Conservation (phyloP, 148 eudicot genomes). For the Rhododendron kiyosumense region DNA sequence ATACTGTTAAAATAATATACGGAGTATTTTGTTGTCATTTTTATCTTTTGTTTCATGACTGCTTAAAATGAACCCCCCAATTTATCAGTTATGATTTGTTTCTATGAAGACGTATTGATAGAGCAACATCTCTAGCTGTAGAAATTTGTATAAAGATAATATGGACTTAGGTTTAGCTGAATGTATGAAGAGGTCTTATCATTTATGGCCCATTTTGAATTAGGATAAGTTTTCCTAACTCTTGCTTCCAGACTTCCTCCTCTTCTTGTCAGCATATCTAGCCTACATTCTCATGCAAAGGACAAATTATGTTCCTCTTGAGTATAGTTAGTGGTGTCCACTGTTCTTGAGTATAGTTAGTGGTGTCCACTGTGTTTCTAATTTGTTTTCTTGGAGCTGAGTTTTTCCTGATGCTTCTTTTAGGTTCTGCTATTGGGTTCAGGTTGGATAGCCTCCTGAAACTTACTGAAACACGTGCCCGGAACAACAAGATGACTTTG, state of each 20-base stretch:
- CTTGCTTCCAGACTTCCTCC: background rate
- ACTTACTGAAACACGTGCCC: slow-evolving; percentile 88
- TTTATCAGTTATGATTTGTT: background rate
- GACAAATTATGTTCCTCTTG: background rate
- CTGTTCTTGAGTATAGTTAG: background rate
- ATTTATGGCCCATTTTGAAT: background rate
- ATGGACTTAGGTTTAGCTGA: background rate
- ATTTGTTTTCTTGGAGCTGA: slow-evolving; percentile 1
- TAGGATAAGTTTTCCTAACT: background rate
- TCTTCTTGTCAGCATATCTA: background rate
- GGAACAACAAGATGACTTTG: slow-evolving; percentile 87
- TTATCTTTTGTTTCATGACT: background rate
- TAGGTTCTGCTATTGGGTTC: slow-evolving; percentile 95
- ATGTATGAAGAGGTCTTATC: background rate
- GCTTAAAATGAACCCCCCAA: background rate
- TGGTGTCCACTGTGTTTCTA: background rate
- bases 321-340: background rate
- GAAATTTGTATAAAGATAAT: background rate
- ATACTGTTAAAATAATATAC: background rate
- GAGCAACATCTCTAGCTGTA: background rate
- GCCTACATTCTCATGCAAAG: background rate
- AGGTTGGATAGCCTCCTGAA: slow-evolving; percentile 89
- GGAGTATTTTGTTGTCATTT: background rate
- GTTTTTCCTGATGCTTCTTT: slow-evolving; percentile 7
- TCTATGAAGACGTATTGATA: background rate